phyloP scores from a whole-genome alignment of 306 rosid genomes.

The Fragaria iinumae region DNA sequence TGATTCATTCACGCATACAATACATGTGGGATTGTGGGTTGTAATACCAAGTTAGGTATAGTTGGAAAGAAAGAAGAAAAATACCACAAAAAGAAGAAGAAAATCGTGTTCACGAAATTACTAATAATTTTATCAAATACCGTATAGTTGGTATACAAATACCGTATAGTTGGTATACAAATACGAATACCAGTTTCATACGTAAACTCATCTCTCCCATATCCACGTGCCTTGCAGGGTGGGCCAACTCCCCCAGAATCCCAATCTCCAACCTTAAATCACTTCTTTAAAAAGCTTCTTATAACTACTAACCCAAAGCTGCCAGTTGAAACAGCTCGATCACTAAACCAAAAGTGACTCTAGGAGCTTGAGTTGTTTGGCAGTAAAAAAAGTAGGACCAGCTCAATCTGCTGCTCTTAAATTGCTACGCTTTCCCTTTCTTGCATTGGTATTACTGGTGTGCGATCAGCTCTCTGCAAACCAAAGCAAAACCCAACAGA shows the following conservation, averaged over 20 bases:
- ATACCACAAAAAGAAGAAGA: neutral
- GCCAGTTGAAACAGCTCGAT: constrained; percentile 6
- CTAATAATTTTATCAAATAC: neutral
- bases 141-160: neutral
- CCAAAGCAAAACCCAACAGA: constrained; percentile 21
- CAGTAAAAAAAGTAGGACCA: constrained; percentile 16
- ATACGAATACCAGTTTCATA: neutral
- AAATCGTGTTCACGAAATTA: neutral
- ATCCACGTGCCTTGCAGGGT: constrained; percentile 9
- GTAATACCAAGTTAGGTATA: neutral
- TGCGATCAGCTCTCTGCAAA: constrained; percentile 25
- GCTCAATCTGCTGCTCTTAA: constrained; percentile 6
- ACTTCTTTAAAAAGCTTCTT: neutral
- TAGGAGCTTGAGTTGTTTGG: constrained; percentile 1
- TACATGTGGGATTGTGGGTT: neutral
- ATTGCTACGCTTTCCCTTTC: constrained; percentile 22
- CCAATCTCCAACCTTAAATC: neutral
- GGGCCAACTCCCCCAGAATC: constrained; percentile 6
- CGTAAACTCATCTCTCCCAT: neutral
- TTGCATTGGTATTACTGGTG: constrained; percentile 12
- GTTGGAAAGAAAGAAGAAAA: neutral
- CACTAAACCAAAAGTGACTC: neutral
- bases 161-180: neutral
- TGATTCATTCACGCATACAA: neutral
- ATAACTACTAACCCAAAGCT: neutral